Conservation (phyloP, 495 filamentous ascomycete species). For the Pseudoneurospora amorphoporcata region DNA sequence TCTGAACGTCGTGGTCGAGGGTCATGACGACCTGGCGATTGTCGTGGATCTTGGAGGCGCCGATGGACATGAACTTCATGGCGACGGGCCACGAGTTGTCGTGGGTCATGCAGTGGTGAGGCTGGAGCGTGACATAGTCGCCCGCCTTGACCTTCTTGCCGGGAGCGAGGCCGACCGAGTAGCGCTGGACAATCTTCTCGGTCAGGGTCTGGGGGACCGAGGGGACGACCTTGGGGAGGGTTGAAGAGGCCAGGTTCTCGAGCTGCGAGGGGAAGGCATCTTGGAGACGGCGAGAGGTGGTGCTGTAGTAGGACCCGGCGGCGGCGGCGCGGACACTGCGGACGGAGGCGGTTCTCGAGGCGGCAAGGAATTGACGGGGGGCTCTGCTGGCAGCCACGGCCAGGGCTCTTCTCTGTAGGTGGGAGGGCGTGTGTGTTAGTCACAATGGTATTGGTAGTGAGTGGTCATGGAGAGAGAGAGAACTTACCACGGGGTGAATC, state of each 20-base stretch:
- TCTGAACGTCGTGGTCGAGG: conserved; percentile 90
- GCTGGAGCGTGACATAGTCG: conserved; percentile 74
- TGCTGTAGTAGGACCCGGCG: conserved; percentile 10
- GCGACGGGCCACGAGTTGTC: conserved; percentile 88
- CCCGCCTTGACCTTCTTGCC: conserved; percentile 65
- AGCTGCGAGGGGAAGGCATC: conserved; percentile 21
- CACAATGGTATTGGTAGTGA: not conserved
- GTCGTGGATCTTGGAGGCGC: conserved; percentile 65
- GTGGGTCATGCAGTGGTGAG: conserved; percentile 78
- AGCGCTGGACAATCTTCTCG: conserved; percentile 82
- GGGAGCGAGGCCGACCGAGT: conserved; percentile 58
- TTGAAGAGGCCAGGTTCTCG: conserved; percentile 8
- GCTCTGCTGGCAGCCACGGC: conserved; percentile 17
- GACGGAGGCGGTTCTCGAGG: conserved; percentile 4
- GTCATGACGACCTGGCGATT: conserved; percentile 76
- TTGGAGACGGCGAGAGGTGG: conserved; percentile 13
- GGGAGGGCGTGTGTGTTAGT: not conserved
- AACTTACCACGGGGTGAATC: conserved; percentile 17
- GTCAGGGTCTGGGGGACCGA: conserved; percentile 64
- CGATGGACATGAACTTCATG: conserved; percentile 79
- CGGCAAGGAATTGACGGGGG: conserved; percentile 8
- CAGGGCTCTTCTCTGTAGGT: conserved; percentile 19
- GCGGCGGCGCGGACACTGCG: conserved; percentile 4
- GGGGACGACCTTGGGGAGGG: conserved; percentile 1
- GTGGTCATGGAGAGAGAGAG: not conserved